A percentile compares a stretch with the other conserved stretches of the same genome.
Evolutionary conservation across 768 basidiomycete species (phyloP).

Genomic region (Tephrocybe sp.): DNA sequence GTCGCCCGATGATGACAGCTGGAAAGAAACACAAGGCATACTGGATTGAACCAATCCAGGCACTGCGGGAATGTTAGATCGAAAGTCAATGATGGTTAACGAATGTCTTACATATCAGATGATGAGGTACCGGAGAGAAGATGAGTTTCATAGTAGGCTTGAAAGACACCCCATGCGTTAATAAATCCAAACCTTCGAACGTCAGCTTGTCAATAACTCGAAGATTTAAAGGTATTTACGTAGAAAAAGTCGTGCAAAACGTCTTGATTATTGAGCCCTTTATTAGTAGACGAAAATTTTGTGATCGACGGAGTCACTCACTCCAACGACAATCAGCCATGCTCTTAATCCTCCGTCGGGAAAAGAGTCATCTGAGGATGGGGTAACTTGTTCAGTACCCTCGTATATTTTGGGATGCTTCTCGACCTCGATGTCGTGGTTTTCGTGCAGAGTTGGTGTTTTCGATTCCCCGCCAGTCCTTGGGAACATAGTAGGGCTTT

Average conservation of each 20-base stretch:
- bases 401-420: not conserved
- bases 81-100: not conserved
- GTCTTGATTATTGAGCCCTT: slow-evolving; percentile 6
- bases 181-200: slow-evolving; percentile 46
- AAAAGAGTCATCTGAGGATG: not conserved
- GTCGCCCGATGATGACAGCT: slow-evolving; percentile 48
- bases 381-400: not conserved
- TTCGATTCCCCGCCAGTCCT: not conserved
- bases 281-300: not conserved
- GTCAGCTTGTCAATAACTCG: not conserved
- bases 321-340: slow-evolving; percentile 40
- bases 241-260: slow-evolving; percentile 32
- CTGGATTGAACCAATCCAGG: slow-evolving; percentile 22
- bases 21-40: slow-evolving; percentile 49
- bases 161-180: slow-evolving; percentile 62
- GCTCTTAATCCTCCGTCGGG: slow-evolving; percentile 44
- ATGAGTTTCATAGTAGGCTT: slow-evolving; percentile 52
- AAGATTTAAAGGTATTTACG: slow-evolving; percentile 25
- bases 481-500: too few relatives aligned
- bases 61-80: not conserved
- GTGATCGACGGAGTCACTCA: slow-evolving; percentile 14
- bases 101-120: slow-evolving; percentile 47
- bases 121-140: slow-evolving; percentile 39
- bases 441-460: not conserved
- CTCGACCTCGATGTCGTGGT: not conserved